Percentiles rank a stretch among this genome's conserved stretches.
These are phyloP conservation scores for Syzygium jambos DNA, from an alignment of 345 rosid species.

Conservation along the genomic window DNA sequence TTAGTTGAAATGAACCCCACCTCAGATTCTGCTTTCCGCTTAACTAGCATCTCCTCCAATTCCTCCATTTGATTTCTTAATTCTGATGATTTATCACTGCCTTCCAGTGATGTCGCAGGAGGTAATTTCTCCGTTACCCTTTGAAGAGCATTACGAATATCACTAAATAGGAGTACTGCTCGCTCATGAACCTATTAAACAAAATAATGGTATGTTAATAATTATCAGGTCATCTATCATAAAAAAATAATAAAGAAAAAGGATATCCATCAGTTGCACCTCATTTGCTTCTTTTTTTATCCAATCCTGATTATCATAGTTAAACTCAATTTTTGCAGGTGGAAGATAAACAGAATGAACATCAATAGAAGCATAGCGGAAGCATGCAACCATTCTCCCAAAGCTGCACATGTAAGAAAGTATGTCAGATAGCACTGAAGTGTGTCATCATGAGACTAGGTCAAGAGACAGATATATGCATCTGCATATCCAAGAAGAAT, in stretches of 20 bases:
- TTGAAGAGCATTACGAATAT: conserved; percentile 50
- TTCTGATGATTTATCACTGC: conserved; percentile 19
- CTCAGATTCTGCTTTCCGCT: conserved; percentile 73
- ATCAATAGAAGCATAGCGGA: conserved; percentile 85
- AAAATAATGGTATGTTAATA: neutral
- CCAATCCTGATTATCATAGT: conserved; percentile 76
- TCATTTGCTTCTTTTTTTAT: conserved; percentile 66
- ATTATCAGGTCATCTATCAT: neutral
- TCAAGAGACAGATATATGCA: neutral
- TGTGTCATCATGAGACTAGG: neutral
- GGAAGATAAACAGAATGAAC: conserved; percentile 83
- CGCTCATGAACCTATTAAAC: conserved; percentile 39
- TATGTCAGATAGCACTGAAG: neutral
- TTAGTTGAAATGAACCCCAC: conserved; percentile 18
- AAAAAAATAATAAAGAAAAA: neutral
- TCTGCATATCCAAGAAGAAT: neutral
- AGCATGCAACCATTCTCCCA: conserved; percentile 96
- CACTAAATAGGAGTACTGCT: conserved; percentile 57
- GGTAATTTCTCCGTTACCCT: conserved; percentile 38
- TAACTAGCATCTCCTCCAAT: conserved; percentile 52
- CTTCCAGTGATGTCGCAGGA: conserved; percentile 23
- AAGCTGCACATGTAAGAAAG: conserved; percentile 37
- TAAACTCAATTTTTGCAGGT: conserved; percentile 70
- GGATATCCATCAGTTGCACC: conserved; percentile 23
- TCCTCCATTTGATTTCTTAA: conserved; percentile 32